Evolutionary conservation across 2,329 filamentous ascomycete species (phyloP).

Genomic region (Sporothrix sp.): DNA sequence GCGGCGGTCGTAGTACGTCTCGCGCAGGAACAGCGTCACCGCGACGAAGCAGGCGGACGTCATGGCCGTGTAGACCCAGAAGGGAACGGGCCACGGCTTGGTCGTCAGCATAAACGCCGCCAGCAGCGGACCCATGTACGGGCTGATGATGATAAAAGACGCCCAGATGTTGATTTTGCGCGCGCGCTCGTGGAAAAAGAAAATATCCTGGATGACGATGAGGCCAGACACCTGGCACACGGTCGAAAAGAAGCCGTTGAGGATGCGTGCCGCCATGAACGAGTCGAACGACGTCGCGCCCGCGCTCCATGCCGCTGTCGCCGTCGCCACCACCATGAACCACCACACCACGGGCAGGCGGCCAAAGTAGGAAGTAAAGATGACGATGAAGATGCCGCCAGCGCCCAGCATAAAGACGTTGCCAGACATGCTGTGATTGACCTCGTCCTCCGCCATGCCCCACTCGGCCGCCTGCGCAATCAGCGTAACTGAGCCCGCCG

Average conservation of each 20-base stretch:
- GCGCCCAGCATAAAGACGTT: constrained; percentile 43
- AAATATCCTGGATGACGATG: constrained; percentile 47
- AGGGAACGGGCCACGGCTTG: constrained; percentile 35
- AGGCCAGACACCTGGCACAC: constrained; percentile 36
- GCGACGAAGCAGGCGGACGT: constrained; percentile 30
- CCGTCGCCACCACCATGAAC: constrained; percentile 28
- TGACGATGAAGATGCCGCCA: constrained; percentile 31
- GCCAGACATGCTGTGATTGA: constrained; percentile 42
- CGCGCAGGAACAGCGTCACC: constrained; percentile 33
- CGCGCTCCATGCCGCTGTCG: constrained; percentile 36
- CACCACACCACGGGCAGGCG: constrained; percentile 36
- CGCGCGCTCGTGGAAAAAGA: constrained; percentile 49
- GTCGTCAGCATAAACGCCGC: constrained; percentile 40
- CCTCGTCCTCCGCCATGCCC: constrained; percentile 36
- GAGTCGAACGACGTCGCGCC: constrained; percentile 35
- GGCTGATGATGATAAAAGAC: constrained; percentile 19
- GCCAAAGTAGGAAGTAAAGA: constrained; percentile 33
- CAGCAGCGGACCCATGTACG: constrained; percentile 35
- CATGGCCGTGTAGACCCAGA: constrained; percentile 38
- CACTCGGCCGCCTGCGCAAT: constrained; percentile 38
- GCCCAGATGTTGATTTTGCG: constrained; percentile 42
- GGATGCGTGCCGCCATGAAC: constrained; percentile 38
- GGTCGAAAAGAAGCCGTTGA: constrained; percentile 40
- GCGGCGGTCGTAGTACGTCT: constrained; percentile 41
- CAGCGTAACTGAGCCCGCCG: constrained; percentile 34